These are phyloP conservation scores for Oldenlandia corymbosa DNA, from an alignment of 257 asterid genomes.

Conservation along the genomic window DNA sequence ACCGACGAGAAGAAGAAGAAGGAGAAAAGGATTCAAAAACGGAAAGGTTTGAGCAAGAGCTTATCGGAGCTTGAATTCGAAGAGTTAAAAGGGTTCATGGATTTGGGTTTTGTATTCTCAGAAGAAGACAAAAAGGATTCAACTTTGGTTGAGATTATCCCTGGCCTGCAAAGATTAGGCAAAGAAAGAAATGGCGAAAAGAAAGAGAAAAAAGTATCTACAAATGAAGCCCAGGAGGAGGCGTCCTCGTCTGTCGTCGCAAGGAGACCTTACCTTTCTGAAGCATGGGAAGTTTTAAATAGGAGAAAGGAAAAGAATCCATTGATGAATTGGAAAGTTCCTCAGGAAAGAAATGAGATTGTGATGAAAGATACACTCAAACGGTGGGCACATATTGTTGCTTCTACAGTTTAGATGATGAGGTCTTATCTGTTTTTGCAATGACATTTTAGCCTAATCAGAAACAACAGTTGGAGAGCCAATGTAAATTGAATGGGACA, in stretches of 20 bases:
- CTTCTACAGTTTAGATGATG: conserved; percentile 38
- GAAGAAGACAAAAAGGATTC: conserved; percentile 35
- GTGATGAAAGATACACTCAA: conserved; percentile 45
- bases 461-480: too few relatives aligned
- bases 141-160: conserved; percentile 35
- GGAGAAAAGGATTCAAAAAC: conserved; percentile 1
- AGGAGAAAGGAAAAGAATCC: conserved; percentile 7
- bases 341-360: conserved; percentile 27
- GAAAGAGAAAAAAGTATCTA: conserved; percentile 5
- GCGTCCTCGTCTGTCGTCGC: too few relatives aligned
- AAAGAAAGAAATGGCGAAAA: background rate
- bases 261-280: conserved; percentile 66
- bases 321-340: conserved; percentile 39
- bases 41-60: conserved; percentile 33
- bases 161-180: conserved; percentile 44
- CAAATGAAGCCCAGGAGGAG: too few relatives aligned
- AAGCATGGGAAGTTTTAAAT: conserved; percentile 42
- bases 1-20: background rate
- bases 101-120: conserved; percentile 56
- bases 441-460: background rate
- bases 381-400: conserved; percentile 70
- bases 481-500: too few relatives aligned
- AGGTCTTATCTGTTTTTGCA: background rate
- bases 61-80: conserved; percentile 52
- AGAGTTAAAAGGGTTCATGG: conserved; percentile 59